Base-by-base conservation (phyloP, 2,329 filamentous ascomycete species). In the Hymenoscyphus scutula region DNA sequence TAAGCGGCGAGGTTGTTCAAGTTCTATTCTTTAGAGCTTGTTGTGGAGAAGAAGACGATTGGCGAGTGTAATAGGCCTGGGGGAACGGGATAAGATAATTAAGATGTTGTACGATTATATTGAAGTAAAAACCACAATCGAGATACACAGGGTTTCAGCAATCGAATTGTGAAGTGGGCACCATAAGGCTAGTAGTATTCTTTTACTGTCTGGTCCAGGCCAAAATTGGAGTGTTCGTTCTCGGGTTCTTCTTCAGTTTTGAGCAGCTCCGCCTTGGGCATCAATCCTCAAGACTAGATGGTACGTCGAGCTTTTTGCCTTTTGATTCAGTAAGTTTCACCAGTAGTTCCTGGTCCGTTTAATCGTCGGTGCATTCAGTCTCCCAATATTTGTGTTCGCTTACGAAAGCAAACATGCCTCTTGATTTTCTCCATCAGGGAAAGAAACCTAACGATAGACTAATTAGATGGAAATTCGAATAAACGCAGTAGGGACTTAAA, bases 41-140 rank as follows among this genome's bases (percentile, higher is more conserved):
- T 58, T 30, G 56, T 58, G 10, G 56, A 48, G 13, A 7, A 51
- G 17, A 58, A 48, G 25, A 58, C 38, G 7, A 30, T n/a, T 38
- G 25, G 51, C n/a, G 37, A 51, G 27, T 58, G 56, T 58, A 32
- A 23, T 58, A 38, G 37, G 56, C 56, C 30, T 58, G 56, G 56
- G 37, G 34, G 23, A 48, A 30, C 37, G 56, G 38, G 56, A 58
- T 51, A 51, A 30, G 56, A 38, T 38, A 23, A 58, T 58, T 13
- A 58, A 51, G 25, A 58, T 58, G 56, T 19, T 58, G 37, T 58
- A 58, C 32, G 56, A 58, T 58, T 38, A 58, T 51, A 27, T 58
- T 1, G 56, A 58, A 23, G 56, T 38, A n/a, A 58, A 58, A 15
- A 58, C 51, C 37, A 32, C 23, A 13, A 58, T 58, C 38, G 56